These are phyloP conservation scores for Pyrenophora tritici-repentis DNA, from an alignment of 2,329 filamentous ascomycete genomes.

Conservation along the genomic window DNA sequence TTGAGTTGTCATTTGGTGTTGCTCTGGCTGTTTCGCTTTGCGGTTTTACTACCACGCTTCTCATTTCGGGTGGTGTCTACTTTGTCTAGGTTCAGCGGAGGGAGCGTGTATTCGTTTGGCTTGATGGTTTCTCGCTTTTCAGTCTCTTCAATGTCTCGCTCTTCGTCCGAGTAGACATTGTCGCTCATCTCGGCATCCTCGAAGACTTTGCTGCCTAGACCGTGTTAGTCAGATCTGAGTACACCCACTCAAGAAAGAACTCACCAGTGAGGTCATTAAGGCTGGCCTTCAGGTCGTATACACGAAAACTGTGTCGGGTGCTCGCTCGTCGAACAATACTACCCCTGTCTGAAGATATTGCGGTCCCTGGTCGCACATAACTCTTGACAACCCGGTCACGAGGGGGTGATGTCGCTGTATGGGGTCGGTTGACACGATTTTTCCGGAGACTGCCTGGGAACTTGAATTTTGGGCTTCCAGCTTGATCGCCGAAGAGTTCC, in stretches of 20 bases:
- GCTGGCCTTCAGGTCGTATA: conserved; percentile 28
- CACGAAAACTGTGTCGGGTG: conserved; percentile 26
- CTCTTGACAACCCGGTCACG: conserved; percentile 21
- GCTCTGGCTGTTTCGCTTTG: conserved; percentile 17
- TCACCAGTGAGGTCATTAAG: conserved; percentile 29
- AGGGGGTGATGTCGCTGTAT: conserved; percentile 19
- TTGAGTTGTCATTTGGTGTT: conserved; percentile 28
- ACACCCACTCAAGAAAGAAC: background rate
- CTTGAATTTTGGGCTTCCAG: conserved; percentile 10
- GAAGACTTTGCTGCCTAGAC: conserved; percentile 29
- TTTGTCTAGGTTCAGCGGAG: conserved; percentile 27
- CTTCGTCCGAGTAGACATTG: conserved; percentile 37
- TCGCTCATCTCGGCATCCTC: conserved; percentile 39
- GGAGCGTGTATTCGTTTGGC: conserved; percentile 26
- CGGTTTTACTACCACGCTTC: conserved; percentile 22
- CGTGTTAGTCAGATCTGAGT: too few relatives aligned
- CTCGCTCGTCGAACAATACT: conserved; percentile 20
- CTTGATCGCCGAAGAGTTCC: conserved; percentile 17
- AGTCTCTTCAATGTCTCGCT: conserved; percentile 34
- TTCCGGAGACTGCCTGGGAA: conserved; percentile 35
- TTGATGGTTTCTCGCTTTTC: conserved; percentile 29
- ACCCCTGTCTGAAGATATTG: conserved; percentile 7
- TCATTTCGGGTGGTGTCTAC: conserved; percentile 19
- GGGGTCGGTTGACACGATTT: conserved; percentile 19
- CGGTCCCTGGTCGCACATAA: conserved; percentile 22